Percentiles rank a stretch among this genome's conserved stretches.
Evolutionary conservation across 2,329 filamentous ascomycete genomes (phyloP).

Genomic region (Chalaropsis thielavioides): DNA sequence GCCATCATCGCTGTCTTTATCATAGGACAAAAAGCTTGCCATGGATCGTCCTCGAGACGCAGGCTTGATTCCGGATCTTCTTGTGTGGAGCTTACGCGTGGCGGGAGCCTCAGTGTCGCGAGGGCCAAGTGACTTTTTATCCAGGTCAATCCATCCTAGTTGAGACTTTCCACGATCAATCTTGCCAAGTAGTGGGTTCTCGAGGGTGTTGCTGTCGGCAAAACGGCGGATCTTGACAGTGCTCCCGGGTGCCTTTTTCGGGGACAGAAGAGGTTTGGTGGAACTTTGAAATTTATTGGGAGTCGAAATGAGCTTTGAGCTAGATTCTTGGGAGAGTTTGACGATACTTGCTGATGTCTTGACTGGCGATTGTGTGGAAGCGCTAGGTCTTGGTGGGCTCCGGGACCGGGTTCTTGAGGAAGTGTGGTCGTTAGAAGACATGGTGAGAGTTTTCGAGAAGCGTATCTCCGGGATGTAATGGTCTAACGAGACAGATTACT

Average conservation of each 20-base stretch:
- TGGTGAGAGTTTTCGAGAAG: not conserved
- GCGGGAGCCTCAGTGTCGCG: not conserved
- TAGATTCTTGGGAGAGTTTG: slow-evolving; percentile 5
- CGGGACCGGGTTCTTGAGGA: not conserved
- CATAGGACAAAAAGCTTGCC: not conserved
- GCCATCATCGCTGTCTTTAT: not conserved
- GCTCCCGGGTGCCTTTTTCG: slow-evolving; percentile 22
- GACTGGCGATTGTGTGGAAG: not conserved
- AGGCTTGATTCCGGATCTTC: not conserved
- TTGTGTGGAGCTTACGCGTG: slow-evolving; percentile 2
- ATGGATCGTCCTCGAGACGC: not conserved
- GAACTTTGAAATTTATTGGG: slow-evolving; percentile 14
- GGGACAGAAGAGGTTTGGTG: slow-evolving; percentile 22
- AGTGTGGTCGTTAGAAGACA: not conserved
- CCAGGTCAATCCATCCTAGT: slow-evolving; percentile 17
- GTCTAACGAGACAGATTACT: not conserved
- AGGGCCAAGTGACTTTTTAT: not conserved
- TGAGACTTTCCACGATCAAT: slow-evolving; percentile 2
- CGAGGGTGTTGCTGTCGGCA: slow-evolving; percentile 15
- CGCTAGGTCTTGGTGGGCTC: not conserved
- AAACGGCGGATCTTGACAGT: slow-evolving; percentile 15
- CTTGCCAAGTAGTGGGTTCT: slow-evolving; percentile 16
- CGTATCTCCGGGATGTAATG: not conserved
- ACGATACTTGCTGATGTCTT: not conserved
- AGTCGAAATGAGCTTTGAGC: slow-evolving; percentile 10